A percentile compares a stretch with the other conserved stretches of the same genome.
phyloP scores from a whole-genome alignment of 2,329 filamentous ascomycete species.

The Xylariaceae sp. region DNA sequence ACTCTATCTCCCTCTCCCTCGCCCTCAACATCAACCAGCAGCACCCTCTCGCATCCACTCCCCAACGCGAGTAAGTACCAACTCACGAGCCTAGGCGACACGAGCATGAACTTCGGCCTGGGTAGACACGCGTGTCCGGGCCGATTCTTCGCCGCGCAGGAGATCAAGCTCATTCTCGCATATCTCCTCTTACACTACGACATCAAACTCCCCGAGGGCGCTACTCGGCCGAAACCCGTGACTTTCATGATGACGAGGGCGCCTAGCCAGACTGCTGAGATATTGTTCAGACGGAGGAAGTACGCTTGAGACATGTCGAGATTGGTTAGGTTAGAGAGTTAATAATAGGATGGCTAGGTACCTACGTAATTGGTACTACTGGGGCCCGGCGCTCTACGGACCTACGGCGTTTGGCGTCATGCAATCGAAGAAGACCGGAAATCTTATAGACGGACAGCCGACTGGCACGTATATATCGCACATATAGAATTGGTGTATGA shows the following conservation, averaged over 20 bases:
- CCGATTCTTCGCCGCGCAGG: slow-evolving; percentile 42
- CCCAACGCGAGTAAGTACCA: slow-evolving; percentile 19
- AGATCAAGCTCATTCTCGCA: slow-evolving; percentile 43
- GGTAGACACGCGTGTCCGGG: slow-evolving; percentile 41
- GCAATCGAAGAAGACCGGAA: no score
- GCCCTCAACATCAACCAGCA: background rate
- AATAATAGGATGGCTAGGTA: no score
- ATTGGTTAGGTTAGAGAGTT: no score
- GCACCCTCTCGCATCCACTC: background rate
- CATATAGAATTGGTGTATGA: no score
- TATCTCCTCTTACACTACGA: slow-evolving; percentile 40
- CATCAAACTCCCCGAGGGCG: slow-evolving; percentile 29
- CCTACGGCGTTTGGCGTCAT: no score
- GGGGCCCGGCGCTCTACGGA: no score
- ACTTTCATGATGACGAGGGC: slow-evolving; percentile 34
- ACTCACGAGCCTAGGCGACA: slow-evolving; percentile 35
- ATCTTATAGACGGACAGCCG: no score
- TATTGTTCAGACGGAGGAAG: slow-evolving; percentile 26
- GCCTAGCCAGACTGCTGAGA: slow-evolving; percentile 30
- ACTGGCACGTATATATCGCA: no score
- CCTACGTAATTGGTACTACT: no score
- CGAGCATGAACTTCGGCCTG: slow-evolving; percentile 35
- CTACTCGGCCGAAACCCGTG: slow-evolving; percentile 23
- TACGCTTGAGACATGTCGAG: background rate
- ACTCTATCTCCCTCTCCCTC: slow-evolving; percentile 5